Conservation (phyloP, 2,329 filamentous ascomycete species). For the Mycosphaerella arachidis region DNA sequence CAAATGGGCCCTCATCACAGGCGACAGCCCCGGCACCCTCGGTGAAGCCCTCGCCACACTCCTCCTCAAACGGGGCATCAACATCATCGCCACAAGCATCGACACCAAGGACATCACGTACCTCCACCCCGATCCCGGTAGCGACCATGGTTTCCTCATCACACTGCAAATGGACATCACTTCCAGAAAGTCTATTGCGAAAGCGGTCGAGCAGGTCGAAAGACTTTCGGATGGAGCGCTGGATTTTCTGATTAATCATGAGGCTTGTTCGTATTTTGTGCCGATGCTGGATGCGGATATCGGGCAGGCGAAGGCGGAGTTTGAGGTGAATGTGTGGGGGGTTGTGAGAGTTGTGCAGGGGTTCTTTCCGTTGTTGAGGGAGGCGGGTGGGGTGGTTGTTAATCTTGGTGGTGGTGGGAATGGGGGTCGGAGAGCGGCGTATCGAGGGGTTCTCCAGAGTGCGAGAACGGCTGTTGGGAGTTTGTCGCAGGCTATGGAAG, state of each 20-base stretch:
- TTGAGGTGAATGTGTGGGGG: slow-evolving; percentile 51
- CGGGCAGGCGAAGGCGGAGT: slow-evolving; percentile 44
- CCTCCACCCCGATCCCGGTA: slow-evolving; percentile 5
- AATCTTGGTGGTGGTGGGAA: slow-evolving; percentile 35
- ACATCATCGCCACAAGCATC: slow-evolving; percentile 40
- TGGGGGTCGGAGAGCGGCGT: background rate
- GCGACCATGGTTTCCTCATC: slow-evolving; percentile 15
- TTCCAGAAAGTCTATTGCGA: slow-evolving; percentile 33
- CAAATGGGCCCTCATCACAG: slow-evolving; percentile 49
- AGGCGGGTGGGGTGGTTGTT: slow-evolving; percentile 24
- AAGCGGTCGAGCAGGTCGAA: slow-evolving; percentile 30
- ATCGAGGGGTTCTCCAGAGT: slow-evolving; percentile 33
- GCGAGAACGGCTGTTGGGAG: slow-evolving; percentile 27
- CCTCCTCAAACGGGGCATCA: slow-evolving; percentile 42
- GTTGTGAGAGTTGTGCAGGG: slow-evolving; percentile 32
- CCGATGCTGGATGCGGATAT: slow-evolving; percentile 28
- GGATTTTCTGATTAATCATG: slow-evolving; percentile 49
- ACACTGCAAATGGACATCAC: slow-evolving; percentile 42
- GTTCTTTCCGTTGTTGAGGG: slow-evolving; percentile 48
- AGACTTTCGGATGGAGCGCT: slow-evolving; percentile 33
- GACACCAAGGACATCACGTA: slow-evolving; percentile 30
- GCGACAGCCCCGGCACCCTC: slow-evolving; percentile 45
- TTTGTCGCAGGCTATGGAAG: slow-evolving; percentile 24
- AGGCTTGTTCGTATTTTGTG: slow-evolving; percentile 34
- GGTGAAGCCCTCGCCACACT: slow-evolving; percentile 45